phyloP scores from a whole-genome alignment of 2,329 filamentous ascomycete species.

The Parafenestella ontariensis region DNA sequence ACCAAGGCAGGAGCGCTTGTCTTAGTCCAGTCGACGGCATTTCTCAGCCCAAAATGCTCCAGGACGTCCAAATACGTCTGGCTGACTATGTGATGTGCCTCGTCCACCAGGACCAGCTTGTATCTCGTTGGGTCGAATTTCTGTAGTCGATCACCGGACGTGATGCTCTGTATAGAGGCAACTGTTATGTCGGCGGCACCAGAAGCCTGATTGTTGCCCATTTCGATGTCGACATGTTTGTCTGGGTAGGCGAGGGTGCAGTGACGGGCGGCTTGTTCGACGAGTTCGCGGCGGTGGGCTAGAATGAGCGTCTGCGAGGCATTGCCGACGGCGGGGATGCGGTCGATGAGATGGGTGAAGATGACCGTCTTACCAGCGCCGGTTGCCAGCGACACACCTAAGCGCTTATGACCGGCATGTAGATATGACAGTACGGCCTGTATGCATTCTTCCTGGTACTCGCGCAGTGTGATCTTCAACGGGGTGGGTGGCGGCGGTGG shows the following conservation, averaged over 20 bases:
- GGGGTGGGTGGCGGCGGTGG: constrained; percentile 16
- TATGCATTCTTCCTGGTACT: constrained; percentile 93
- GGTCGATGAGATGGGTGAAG: constrained; percentile 92
- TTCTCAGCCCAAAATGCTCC: constrained; percentile 76
- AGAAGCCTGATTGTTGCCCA: constrained; percentile 78
- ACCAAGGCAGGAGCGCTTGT: constrained; percentile 65
- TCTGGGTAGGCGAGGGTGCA: constrained; percentile 81
- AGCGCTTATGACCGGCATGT: constrained; percentile 73
- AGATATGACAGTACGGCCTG: constrained; percentile 77
- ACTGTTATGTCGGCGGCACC: constrained; percentile 91
- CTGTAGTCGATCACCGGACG: constrained; percentile 74
- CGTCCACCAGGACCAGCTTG: constrained; percentile 93
- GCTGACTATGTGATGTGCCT: constrained; percentile 95
- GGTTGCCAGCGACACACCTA: constrained; percentile 86
- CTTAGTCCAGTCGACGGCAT: constrained; percentile 50
- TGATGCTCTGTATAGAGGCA: constrained; percentile 86
- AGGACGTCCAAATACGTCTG: constrained; percentile 77
- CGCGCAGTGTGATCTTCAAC: constrained; percentile 68
- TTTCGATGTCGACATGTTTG: constrained; percentile 87
- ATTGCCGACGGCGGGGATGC: constrained; percentile 65
- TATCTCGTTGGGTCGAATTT: constrained; percentile 83
- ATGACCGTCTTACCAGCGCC: constrained; percentile 94
- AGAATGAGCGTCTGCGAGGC: constrained; percentile 86
- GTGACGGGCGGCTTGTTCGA: constrained; percentile 90
- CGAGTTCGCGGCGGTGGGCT: constrained; percentile 89